phyloP scores from a whole-genome alignment of 768 basidiomycete genomes.

The Termitomyces sp. region DNA sequence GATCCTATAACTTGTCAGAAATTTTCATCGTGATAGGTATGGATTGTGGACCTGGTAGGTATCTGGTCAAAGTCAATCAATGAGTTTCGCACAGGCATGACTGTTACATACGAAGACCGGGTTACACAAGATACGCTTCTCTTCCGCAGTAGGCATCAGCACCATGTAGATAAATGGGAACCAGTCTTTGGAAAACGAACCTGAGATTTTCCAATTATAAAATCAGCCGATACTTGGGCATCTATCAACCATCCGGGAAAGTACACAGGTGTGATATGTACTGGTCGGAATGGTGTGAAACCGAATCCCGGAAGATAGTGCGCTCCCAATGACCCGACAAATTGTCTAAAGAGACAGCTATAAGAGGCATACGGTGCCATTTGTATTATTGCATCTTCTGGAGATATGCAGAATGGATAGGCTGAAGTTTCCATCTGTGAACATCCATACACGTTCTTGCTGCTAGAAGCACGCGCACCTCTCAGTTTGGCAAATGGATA shows the following conservation, averaged over 20 bases:
- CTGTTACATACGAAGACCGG: slow-evolving; percentile 39
- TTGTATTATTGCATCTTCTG: slow-evolving; percentile 35
- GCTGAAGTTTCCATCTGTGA: slow-evolving; percentile 24
- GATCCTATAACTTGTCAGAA: slow-evolving; percentile 28
- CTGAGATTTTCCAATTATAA: slow-evolving; percentile 19
- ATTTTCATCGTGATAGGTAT: neutral
- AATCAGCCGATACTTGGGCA: slow-evolving; percentile 41
- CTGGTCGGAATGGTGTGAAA: slow-evolving; percentile 35
- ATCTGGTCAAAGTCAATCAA: slow-evolving; percentile 24
- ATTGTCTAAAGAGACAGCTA: slow-evolving; percentile 16
- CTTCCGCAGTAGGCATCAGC: slow-evolving; percentile 13
- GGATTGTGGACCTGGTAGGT: slow-evolving; percentile 35
- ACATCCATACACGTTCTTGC: neutral
- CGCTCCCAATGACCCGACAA: slow-evolving; percentile 25
- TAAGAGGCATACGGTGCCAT: slow-evolving; percentile 28
- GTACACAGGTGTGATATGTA: slow-evolving; percentile 46
- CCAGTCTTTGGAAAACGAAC: slow-evolving; percentile 12
- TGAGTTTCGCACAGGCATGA: slow-evolving; percentile 3
- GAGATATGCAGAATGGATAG: slow-evolving; percentile 44
- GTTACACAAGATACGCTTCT: slow-evolving; percentile 28
- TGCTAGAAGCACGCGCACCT: slow-evolving; percentile 19
- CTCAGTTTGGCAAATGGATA: slow-evolving; percentile 30
- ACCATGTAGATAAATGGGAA: neutral
- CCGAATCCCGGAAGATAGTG: slow-evolving; percentile 32
- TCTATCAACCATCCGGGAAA: slow-evolving; percentile 62